Evolutionary conservation across 1,139 yeast genomes (phyloP).

Genomic region (Blastobotrys capitulatus): DNA sequence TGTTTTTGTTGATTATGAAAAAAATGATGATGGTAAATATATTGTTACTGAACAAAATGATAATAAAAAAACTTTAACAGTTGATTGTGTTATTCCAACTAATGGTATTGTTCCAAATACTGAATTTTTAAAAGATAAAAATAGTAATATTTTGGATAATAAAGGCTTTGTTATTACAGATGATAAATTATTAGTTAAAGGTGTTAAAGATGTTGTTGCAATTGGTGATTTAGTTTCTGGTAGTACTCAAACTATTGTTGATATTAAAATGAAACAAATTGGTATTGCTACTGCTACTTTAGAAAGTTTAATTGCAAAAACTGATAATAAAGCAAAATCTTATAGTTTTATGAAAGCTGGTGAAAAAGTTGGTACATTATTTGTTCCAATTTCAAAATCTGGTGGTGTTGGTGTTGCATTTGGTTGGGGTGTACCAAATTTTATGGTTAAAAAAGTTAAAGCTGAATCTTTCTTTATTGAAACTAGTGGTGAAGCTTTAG

Average conservation of each 20-base stretch:
- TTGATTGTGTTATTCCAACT: conserved; percentile 21
- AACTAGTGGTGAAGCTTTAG: conserved; percentile 10
- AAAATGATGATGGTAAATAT: conserved; percentile 5
- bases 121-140: conserved; percentile 19
- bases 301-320: conserved; percentile 15
- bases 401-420: conserved; percentile 23
- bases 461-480: conserved; percentile 19
- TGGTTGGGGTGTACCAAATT: conserved; percentile 23
- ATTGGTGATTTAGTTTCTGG: conserved; percentile 25
- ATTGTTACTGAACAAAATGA: conserved; percentile 4
- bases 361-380: conserved; percentile 8
- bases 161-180: conserved; percentile 21
- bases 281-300: conserved; percentile 15
- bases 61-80: conserved; percentile 17
- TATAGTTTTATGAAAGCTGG: neutral
- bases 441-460: conserved; percentile 18
- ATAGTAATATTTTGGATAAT: conserved; percentile 13
- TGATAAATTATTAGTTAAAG: conserved; percentile 21
- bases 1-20: conserved; percentile 12
- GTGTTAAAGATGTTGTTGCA: conserved; percentile 22
- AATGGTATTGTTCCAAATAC: conserved; percentile 25
- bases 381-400: conserved; percentile 19
- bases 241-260: conserved; percentile 17
- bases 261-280: conserved; percentile 16
- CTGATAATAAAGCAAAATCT: neutral